Percentiles rank a stretch among this genome's conserved stretches.
Conservation (phyloP, 108 stramenopile species). For the Nitzschia sp. region DNA sequence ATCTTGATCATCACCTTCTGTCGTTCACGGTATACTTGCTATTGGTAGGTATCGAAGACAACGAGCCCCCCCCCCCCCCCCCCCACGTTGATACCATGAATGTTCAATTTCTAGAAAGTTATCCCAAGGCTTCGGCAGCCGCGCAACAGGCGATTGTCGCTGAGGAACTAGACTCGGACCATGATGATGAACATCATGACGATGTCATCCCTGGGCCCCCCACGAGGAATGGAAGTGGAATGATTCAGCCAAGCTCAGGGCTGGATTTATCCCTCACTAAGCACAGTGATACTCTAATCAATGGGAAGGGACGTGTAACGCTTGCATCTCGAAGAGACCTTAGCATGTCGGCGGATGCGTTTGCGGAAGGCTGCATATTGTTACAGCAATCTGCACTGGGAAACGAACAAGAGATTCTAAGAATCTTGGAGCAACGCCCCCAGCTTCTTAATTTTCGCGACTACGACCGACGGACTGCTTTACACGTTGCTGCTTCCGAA, state of each 20-base stretch:
- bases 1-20: too few species aligned
- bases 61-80: too few species aligned
- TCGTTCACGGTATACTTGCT: too few species aligned
- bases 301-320: conserved; percentile 39
- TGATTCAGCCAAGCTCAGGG: neutral
- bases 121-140: neutral
- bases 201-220: conserved; percentile 32
- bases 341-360: conserved; percentile 56
- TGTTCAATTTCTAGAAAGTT: neutral
- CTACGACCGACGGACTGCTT: conserved; percentile 84
- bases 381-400: conserved; percentile 77
- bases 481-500: conserved; percentile 84
- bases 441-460: conserved; percentile 81
- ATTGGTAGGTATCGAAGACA: too few species aligned
- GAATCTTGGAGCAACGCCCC: conserved; percentile 37
- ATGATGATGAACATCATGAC: conserved; percentile 13
- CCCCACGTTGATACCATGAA: too few species aligned
- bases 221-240: neutral
- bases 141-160: conserved; percentile 10
- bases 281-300: conserved; percentile 14
- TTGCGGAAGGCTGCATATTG: conserved; percentile 82
- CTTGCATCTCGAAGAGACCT: conserved; percentile 61
- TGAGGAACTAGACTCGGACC: conserved; percentile 36
- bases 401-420: conserved; percentile 34
- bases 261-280: conserved; percentile 17